Percentiles rank a stretch among this genome's conserved stretches.
Evolutionary conservation across 139 green algal species (phyloP).

Genomic region (Coccomyxa sp.): DNA sequence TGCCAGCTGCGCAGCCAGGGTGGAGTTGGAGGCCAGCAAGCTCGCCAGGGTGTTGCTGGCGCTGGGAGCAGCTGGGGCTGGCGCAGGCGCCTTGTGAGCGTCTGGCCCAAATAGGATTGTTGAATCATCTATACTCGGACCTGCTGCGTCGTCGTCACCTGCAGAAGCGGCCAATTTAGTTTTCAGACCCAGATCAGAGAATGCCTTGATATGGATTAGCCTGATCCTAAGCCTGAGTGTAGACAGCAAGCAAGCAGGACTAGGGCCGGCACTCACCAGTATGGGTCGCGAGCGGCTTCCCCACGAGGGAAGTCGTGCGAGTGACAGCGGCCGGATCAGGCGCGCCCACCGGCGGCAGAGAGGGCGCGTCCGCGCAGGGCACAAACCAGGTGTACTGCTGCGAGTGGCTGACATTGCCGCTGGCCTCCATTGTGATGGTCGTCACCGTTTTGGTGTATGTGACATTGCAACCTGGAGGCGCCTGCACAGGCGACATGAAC

Average conservation of each 20-base stretch:
- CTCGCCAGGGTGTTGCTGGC: neutral
- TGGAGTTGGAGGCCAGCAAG: neutral
- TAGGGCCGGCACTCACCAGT: no score
- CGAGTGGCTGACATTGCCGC: neutral
- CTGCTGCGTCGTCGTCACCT: no score
- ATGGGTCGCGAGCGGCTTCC: no score
- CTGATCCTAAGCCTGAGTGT: no score
- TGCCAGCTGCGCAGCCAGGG: neutral
- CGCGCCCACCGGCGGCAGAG: neutral
- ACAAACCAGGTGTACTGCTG: neutral
- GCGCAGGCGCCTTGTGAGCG: no score
- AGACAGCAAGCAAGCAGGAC: no score
- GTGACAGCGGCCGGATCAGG: neutral
- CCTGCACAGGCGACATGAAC: neutral
- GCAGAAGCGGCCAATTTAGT: no score
- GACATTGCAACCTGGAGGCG: neutral
- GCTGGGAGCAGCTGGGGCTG: no score
- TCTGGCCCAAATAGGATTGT: no score
- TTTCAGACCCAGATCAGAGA: no score
- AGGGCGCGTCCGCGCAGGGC: neutral
- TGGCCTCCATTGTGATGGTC: neutral
- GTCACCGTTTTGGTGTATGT: neutral
- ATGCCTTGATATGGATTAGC: no score
- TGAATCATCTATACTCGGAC: no score
- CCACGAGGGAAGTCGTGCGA: neutral